Base-by-base conservation (phyloP, 805 yeast genomes). In the Priceomyces melissophilus region DNA sequence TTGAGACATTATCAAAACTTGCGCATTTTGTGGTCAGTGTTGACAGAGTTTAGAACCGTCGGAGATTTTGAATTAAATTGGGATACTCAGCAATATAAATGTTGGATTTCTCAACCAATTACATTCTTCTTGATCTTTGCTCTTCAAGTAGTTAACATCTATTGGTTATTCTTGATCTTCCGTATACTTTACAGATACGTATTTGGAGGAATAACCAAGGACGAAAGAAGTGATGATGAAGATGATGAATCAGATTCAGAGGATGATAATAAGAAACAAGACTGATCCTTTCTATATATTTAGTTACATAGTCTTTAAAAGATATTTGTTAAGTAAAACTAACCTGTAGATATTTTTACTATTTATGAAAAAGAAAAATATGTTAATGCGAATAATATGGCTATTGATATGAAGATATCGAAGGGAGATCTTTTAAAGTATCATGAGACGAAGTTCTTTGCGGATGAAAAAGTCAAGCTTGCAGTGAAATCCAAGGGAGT, bases 91-190 rank as follows among this genome's bases (percentile, higher is more conserved):
- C 96, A 93, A 63, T 93, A 91, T 71, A 93, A 93, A 66, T 93
- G 98, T 67, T 88, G 88, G 84, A 87, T 93, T 50, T 84, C 98
- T 16, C 95, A 87, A 67, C 86, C 87, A 40, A 89, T 93, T 60
- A 90, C 91, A 3, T 90, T 93, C 55, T 62, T 66, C 15, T 75
- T 93, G 55, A 76, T 93, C 45, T 70, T 76, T 39, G 90, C 93
- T 1, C 73, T 93, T 48, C 98, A 93, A 62, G 54, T 87, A 41
- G 88, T 93, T 42, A 93, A 93, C 58, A 52, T 78, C 14, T 93
- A 86, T 67, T 93, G 99, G 99, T 73, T 90, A 43, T 79, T 77
- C 53, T 73, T 91, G 53, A 87, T 93, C 47, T 49, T 86, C 39
- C 79, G 96, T 61, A 85, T 93, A 52, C 72, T 83, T 28, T 80